Conservation (phyloP, 148 eudicot species). For the Gaultheria prostrata region DNA sequence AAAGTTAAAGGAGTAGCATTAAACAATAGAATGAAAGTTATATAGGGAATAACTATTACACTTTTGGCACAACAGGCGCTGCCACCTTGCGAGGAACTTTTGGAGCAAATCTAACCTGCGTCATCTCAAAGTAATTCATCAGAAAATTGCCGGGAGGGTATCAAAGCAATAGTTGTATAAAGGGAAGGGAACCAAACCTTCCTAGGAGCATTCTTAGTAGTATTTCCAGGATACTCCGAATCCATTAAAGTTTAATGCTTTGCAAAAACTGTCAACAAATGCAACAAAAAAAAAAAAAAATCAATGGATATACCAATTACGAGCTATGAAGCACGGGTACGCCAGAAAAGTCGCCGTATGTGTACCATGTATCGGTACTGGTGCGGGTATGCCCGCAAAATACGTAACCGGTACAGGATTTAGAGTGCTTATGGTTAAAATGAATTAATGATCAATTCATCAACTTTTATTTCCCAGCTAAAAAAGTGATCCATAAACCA, state of each 20-base stretch:
- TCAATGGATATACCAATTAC: background rate
- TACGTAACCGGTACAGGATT: no score
- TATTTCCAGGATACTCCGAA: conserved; percentile 18
- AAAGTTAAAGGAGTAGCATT: background rate
- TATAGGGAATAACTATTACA: conserved; percentile 32
- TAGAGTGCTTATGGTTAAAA: background rate
- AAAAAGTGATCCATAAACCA: background rate
- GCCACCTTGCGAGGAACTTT: conserved; percentile 49
- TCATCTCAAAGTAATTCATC: conserved; percentile 13
- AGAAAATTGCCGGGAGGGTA: background rate
- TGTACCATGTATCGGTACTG: no score
- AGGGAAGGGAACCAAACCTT: conserved; percentile 33
- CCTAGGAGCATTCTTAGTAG: conserved; percentile 28
- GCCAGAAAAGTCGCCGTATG: no score
- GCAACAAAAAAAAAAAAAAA: background rate
- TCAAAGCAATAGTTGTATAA: background rate
- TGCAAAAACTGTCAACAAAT: conserved; percentile 3
- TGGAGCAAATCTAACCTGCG: conserved; percentile 69
- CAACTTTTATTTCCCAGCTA: background rate
- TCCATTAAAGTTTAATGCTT: conserved; percentile 33
- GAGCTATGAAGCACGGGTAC: no score
- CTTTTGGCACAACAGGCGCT: conserved; percentile 49
- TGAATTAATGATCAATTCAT: background rate
- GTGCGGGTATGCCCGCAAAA: no score
- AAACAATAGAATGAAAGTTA: background rate